Evolutionary conservation across 352 stramenopile genomes (phyloP).

Genomic region (Globisporangium recalcitrans): DNA sequence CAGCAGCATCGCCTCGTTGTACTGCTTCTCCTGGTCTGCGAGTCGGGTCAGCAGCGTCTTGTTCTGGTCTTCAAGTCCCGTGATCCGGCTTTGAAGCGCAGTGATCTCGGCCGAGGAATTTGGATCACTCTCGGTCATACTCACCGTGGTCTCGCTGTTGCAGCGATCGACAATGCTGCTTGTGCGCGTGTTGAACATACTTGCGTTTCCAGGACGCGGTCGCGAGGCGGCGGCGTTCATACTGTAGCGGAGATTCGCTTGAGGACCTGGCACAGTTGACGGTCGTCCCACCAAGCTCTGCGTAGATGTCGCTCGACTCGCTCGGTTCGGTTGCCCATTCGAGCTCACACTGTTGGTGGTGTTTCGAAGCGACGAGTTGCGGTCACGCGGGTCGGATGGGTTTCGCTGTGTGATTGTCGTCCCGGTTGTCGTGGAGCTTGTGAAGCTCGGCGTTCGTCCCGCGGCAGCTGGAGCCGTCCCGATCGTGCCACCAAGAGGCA

Average conservation of each 20-base stretch:
- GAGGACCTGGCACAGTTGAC: slow-evolving; percentile 40
- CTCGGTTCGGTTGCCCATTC: slow-evolving; percentile 13
- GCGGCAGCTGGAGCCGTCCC: slow-evolving; percentile 13
- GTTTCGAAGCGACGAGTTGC: slow-evolving; percentile 12
- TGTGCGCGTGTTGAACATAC: slow-evolving; percentile 14
- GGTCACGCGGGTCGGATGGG: slow-evolving; percentile 7
- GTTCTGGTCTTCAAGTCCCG: slow-evolving; percentile 68
- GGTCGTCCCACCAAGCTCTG: slow-evolving; percentile 39
- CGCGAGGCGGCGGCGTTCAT: slow-evolving; percentile 25
- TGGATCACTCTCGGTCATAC: slow-evolving; percentile 43
- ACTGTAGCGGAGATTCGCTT: slow-evolving; percentile 49
- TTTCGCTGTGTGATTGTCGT: slow-evolving; percentile 9
- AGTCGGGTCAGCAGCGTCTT: slow-evolving; percentile 62
- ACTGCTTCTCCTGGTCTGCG: slow-evolving; percentile 76
- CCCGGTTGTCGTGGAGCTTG: slow-evolving; percentile 13
- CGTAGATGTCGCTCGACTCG: slow-evolving; percentile 40
- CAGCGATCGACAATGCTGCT: slow-evolving; percentile 33
- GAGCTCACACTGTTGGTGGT: slow-evolving; percentile 15
- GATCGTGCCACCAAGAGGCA: slow-evolving; percentile 27
- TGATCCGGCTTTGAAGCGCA: slow-evolving; percentile 48
- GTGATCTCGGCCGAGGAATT: slow-evolving; percentile 37
- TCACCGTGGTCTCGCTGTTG: slow-evolving; percentile 52
- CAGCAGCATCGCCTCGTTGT: slow-evolving; percentile 83
- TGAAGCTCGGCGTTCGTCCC: slow-evolving; percentile 21
- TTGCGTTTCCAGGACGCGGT: slow-evolving; percentile 16